These are phyloP conservation scores for Candida oleophila DNA, from an alignment of 805 yeast species.

Conservation along the genomic window DNA sequence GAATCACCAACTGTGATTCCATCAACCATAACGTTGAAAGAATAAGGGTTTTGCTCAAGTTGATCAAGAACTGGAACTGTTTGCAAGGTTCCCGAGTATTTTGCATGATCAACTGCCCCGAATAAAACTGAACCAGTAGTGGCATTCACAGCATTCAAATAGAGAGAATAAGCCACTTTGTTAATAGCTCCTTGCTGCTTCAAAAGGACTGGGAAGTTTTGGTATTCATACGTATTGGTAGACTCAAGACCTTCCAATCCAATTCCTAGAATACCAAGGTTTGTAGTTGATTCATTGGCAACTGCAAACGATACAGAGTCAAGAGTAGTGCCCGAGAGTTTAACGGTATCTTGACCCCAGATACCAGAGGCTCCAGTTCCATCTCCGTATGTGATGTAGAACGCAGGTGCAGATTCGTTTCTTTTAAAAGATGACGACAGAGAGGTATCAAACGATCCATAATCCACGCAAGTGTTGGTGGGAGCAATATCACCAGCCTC, in stretches of 20 bases:
- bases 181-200: conserved; percentile 21
- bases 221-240: conserved; percentile 13
- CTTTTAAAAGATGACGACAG: conserved; percentile 7
- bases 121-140: conserved; percentile 8
- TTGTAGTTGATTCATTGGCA: neutral
- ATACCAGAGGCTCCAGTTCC: conserved; percentile 13
- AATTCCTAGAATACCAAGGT: conserved; percentile 17
- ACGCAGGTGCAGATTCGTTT: conserved; percentile 5
- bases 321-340: neutral
- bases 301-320: neutral
- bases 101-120: conserved; percentile 14
- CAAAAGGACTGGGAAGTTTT: conserved; percentile 26
- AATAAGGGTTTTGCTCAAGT: neutral
- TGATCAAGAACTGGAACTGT: neutral
- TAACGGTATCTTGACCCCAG: conserved; percentile 16
- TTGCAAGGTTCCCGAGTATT: conserved; percentile 9
- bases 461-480: conserved; percentile 12
- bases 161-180: conserved; percentile 25
- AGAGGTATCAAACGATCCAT: conserved; percentile 14
- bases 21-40: neutral
- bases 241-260: conserved; percentile 14
- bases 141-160: conserved; percentile 10
- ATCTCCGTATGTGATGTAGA: conserved; percentile 14
- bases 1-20: neutral
- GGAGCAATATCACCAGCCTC: neutral